These are phyloP conservation scores for Lactifluus rugatus DNA, from an alignment of 768 basidiomycete species.

Conservation along the genomic window DNA sequence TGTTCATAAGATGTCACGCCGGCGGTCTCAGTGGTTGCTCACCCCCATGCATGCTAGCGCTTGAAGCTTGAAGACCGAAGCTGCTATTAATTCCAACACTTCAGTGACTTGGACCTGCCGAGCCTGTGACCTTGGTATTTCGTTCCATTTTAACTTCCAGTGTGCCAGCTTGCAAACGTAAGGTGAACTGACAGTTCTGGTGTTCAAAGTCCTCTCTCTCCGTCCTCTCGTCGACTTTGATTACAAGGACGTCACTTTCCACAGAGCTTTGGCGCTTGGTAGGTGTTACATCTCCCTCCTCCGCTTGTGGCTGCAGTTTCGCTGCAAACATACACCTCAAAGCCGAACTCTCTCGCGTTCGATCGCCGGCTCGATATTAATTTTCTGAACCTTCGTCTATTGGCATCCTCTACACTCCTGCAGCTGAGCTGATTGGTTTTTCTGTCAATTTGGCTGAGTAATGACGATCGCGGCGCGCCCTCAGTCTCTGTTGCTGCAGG, in stretches of 20 bases:
- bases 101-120: too few relatives aligned
- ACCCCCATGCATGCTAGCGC: too few relatives aligned
- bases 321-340: background rate
- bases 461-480: conserved; percentile 20
- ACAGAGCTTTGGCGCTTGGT: conserved; percentile 3
- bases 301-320: background rate
- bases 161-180: too few relatives aligned
- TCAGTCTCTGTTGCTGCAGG: conserved; percentile 4
- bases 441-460: conserved; percentile 12
- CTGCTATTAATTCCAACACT: too few relatives aligned
- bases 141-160: too few relatives aligned
- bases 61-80: too few relatives aligned
- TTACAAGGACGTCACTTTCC: background rate
- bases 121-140: too few relatives aligned
- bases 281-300: background rate
- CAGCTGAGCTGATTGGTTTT: background rate
- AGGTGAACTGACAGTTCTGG: background rate
- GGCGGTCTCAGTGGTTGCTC: too few relatives aligned
- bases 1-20: too few relatives aligned
- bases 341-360: conserved; percentile 21
- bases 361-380: conserved; percentile 19
- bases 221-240: background rate
- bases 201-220: too few relatives aligned
- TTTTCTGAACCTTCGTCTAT: conserved; percentile 21
- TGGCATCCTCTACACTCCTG: background rate